Percentiles rank a stretch among this genome's conserved stretches.
phyloP scores from a whole-genome alignment of 1,284 basidiomycete genomes.

The Apiotrichum akiyoshidainum region DNA sequence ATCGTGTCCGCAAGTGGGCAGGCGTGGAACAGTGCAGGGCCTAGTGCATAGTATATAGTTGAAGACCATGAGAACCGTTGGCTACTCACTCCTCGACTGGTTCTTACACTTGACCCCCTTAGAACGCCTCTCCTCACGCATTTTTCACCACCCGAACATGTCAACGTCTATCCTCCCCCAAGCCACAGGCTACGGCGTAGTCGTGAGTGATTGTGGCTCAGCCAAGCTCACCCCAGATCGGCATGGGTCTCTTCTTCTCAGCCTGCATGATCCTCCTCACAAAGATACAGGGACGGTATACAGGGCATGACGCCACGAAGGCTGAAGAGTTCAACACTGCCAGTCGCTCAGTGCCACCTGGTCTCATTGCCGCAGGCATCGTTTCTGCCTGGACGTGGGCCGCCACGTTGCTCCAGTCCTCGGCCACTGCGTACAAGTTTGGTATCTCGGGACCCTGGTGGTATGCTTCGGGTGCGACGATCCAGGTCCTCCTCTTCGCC shows the following conservation, averaged over 20 bases:
- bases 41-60: too few species aligned
- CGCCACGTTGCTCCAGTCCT: slow-evolving; percentile 51
- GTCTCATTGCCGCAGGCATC: slow-evolving; percentile 83
- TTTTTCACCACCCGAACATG: too few species aligned
- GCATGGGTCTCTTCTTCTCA: slow-evolving; percentile 79
- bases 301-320: slow-evolving; percentile 43
- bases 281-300: slow-evolving; percentile 43
- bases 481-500: slow-evolving; percentile 56
- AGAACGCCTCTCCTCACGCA: too few species aligned
- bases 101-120: not conserved
- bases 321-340: slow-evolving; percentile 78
- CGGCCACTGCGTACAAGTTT: slow-evolving; percentile 60
- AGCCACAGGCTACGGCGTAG: slow-evolving; percentile 78
- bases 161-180: slow-evolving; percentile 41
- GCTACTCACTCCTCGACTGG: not conserved
- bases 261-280: slow-evolving; percentile 62
- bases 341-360: slow-evolving; percentile 68
- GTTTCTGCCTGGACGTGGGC: slow-evolving; percentile 63
- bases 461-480: slow-evolving; percentile 50
- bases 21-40: too few species aligned
- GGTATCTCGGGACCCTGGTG: slow-evolving; percentile 61
- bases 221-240: slow-evolving; percentile 41
- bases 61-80: too few species aligned
- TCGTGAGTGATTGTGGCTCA: slow-evolving; percentile 53
- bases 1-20: too few species aligned